A percentile compares a stretch with the other conserved stretches of the same genome.
These are phyloP conservation scores for Penicillium atrosanguineum DNA, from an alignment of 495 filamentous ascomycete genomes.

Conservation along the genomic window DNA sequence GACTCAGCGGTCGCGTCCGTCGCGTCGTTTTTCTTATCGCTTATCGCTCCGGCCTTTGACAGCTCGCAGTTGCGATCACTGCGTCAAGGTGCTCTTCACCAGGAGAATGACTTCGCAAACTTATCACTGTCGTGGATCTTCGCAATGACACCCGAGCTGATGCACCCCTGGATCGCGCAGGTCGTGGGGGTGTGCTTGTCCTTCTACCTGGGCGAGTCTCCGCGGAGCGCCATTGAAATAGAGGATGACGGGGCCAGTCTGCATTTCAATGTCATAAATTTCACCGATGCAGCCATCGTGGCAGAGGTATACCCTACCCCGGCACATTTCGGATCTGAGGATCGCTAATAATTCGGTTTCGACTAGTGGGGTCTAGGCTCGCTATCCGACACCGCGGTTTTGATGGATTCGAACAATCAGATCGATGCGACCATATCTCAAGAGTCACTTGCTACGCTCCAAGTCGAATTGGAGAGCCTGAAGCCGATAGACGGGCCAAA, in stretches of 20 bases:
- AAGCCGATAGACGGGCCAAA: constrained; percentile 22
- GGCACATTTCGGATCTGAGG: background rate
- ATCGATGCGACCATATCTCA: constrained; percentile 37
- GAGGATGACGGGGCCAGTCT: constrained; percentile 43
- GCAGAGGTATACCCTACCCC: constrained; percentile 17
- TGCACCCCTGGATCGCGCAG: constrained; percentile 30
- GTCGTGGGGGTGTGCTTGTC: constrained; percentile 29
- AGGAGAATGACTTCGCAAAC: background rate
- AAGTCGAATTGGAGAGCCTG: constrained; percentile 5
- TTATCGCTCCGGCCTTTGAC: constrained; percentile 4
- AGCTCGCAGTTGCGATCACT: background rate
- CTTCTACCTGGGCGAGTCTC: constrained; percentile 15
- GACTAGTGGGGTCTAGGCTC: constrained; percentile 25
- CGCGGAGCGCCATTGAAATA: constrained; percentile 16
- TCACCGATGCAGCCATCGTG: constrained; percentile 18
- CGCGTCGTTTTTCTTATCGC: constrained; percentile 14
- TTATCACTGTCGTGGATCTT: background rate
- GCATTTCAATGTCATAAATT: constrained; percentile 21
- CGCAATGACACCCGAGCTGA: constrained; percentile 25
- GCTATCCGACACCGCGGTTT: constrained; percentile 11
- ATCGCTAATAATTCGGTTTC: background rate
- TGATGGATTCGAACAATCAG: constrained; percentile 40
- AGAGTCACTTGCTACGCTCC: constrained; percentile 21
- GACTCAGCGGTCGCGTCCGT: constrained; percentile 13
- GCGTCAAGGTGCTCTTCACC: background rate